These are phyloP conservation scores for Apiospora rasikravindrae DNA, from an alignment of 2,329 filamentous ascomycete species.

Conservation along the genomic window DNA sequence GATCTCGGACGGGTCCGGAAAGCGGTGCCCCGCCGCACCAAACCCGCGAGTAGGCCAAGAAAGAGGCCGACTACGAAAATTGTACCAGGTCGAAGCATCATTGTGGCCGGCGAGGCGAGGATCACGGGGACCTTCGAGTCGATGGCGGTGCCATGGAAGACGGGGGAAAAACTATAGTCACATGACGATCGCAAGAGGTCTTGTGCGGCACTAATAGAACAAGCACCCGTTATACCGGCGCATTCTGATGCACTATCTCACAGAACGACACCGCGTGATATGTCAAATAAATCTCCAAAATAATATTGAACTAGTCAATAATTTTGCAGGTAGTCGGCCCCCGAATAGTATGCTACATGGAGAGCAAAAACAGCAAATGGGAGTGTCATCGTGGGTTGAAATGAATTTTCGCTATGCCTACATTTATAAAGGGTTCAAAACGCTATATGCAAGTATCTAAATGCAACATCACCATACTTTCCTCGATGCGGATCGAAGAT, in stretches of 20 bases:
- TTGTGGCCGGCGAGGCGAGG: not conserved
- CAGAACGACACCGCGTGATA: not conserved
- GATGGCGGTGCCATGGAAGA: not conserved
- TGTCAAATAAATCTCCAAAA: too few species aligned
- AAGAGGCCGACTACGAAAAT: not conserved
- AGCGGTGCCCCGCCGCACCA: not conserved
- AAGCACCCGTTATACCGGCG: not conserved
- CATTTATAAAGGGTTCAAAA: not conserved
- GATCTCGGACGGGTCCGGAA: not conserved
- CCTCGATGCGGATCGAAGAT: constrained; percentile 53
- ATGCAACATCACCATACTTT: constrained; percentile 41
- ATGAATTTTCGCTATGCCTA: not conserved
- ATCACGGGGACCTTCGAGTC: not conserved
- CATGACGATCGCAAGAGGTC: not conserved
- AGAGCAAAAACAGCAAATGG: not conserved
- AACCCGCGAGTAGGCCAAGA: not conserved
- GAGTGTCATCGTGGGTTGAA: not conserved
- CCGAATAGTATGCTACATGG: not conserved
- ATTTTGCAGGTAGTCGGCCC: not conserved
- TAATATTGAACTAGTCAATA: not conserved
- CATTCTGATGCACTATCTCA: not conserved
- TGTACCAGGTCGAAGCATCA: not conserved
- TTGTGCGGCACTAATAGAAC: not conserved
- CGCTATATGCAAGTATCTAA: not conserved
- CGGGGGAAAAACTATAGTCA: not conserved